Conservation (phyloP, 495 filamentous ascomycete genomes). For the Aspergillus steynii region DNA sequence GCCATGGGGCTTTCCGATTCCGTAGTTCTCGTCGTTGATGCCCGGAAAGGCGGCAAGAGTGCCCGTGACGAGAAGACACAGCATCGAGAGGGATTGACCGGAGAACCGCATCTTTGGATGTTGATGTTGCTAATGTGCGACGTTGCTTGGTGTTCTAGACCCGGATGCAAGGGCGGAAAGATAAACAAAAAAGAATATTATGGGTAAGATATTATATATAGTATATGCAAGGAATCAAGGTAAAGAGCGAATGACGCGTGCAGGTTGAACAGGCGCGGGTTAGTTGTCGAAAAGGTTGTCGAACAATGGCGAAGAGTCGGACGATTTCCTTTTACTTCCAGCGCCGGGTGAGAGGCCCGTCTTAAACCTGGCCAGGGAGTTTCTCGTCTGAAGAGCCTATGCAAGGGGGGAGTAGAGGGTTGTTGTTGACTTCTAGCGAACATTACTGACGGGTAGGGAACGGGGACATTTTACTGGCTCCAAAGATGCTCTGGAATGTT, state of each 20-base stretch:
- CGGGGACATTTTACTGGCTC: neutral
- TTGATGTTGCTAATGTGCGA: slow-evolving; percentile 1
- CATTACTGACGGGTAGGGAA: neutral
- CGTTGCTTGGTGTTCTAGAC: neutral
- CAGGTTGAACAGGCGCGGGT: neutral
- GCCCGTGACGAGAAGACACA: slow-evolving; percentile 12
- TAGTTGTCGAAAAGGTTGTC: neutral
- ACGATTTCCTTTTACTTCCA: neutral
- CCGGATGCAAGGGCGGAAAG: too few relatives aligned
- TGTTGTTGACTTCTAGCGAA: neutral
- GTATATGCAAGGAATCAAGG: neutral
- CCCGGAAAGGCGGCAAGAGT: neutral
- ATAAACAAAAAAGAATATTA: too few relatives aligned
- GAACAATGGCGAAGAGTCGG: too few relatives aligned
- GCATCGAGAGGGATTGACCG: slow-evolving; percentile 2
- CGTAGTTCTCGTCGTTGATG: slow-evolving; percentile 18
- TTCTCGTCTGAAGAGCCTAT: neutral
- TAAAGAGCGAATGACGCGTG: neutral
- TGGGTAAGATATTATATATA: neutral
- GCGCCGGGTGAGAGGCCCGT: neutral
- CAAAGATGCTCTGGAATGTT: neutral
- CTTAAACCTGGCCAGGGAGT: neutral
- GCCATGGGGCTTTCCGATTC: slow-evolving; percentile 10
- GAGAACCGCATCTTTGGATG: slow-evolving; percentile 5
- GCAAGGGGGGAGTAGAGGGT: neutral